Evolutionary conservation across 192 early-diverging fungal species (phyloP).

Genomic region (Pecoramyces ruminantium): DNA sequence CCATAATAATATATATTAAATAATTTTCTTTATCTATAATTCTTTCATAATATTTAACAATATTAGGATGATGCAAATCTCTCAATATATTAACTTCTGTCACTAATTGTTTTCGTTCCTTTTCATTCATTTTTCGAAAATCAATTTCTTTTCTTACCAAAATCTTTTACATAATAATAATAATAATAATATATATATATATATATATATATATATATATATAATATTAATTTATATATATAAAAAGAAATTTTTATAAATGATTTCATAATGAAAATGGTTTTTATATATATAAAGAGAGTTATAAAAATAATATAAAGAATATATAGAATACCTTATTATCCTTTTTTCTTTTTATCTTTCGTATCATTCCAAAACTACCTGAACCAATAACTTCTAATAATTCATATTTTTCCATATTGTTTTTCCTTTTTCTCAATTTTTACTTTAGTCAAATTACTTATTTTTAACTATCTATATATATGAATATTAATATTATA

Average conservation of each 20-base stretch:
- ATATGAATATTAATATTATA: too few relatives aligned
- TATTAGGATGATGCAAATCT: slow-evolving; percentile 53
- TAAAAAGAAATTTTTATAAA: too few relatives aligned
- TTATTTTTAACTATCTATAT: too few relatives aligned
- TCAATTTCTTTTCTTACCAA: slow-evolving; percentile 63
- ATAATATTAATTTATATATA: too few relatives aligned
- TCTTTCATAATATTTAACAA: slow-evolving; percentile 8
- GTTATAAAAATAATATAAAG: too few relatives aligned
- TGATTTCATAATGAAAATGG: too few relatives aligned
- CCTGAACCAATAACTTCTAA: neutral
- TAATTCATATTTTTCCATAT: neutral
- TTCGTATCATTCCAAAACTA: neutral
- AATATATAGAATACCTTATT: neutral
- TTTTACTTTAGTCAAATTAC: too few relatives aligned
- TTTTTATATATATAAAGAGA: too few relatives aligned
- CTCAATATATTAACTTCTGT: slow-evolving; percentile 56
- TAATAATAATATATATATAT: too few relatives aligned
- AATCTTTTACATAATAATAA: slow-evolving; percentile 16
- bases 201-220: too few relatives aligned
- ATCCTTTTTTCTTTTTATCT: neutral
- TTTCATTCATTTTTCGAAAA: slow-evolving; percentile 54
- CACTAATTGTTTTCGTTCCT: slow-evolving; percentile 54
- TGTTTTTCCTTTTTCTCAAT: too few relatives aligned
- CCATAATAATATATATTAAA: slow-evolving; percentile 64
- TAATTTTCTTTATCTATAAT: slow-evolving; percentile 41